Evolutionary conservation across 768 basidiomycete genomes (phyloP).

Genomic region (Leccinellum rugosiceps): DNA sequence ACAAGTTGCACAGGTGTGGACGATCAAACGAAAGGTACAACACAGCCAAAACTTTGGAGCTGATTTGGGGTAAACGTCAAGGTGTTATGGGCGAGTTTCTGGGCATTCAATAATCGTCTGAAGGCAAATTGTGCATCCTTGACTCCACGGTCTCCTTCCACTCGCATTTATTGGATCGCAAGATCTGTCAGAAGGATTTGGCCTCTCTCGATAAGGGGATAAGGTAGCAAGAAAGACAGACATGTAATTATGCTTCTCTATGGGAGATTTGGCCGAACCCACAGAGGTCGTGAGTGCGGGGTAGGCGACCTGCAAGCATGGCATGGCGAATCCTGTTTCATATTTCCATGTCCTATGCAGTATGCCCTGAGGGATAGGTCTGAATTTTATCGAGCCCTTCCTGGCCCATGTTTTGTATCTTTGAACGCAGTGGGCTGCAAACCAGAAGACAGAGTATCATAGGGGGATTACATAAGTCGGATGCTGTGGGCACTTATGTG

Average conservation of each 20-base stretch:
- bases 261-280: too few species aligned
- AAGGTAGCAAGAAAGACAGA: background rate
- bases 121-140: background rate
- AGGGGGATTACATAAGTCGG: background rate
- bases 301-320: too few species aligned
- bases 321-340: background rate
- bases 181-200: background rate
- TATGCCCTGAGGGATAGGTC: background rate
- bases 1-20: too few species aligned
- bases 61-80: background rate
- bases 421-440: background rate
- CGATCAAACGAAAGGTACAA: background rate
- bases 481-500: conserved; percentile 6
- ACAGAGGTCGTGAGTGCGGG: too few species aligned
- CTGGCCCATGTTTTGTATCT: background rate
- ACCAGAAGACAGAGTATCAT: too few species aligned
- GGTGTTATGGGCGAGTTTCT: background rate
- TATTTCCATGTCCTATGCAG: background rate
- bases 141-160: too few species aligned
- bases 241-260: too few species aligned
- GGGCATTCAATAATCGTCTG: background rate
- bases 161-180: too few species aligned
- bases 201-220: background rate
- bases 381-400: background rate
- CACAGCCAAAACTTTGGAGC: background rate